phyloP scores from a whole-genome alignment of 108 stramenopile genomes.

The Fragilariopsis cylindrus region DNA sequence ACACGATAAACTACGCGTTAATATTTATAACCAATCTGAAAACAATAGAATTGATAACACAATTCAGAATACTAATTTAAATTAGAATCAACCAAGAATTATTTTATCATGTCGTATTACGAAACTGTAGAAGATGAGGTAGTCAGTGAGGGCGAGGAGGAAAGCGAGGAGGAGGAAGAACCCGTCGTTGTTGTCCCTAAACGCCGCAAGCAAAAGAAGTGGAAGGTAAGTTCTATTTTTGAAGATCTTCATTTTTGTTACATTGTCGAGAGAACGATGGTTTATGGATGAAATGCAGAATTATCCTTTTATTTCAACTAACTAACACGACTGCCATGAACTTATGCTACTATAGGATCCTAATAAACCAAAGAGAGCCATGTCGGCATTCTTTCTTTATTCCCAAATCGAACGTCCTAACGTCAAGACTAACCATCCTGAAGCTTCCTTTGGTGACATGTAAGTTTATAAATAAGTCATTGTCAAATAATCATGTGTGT shows the following conservation, averaged over 20 bases:
- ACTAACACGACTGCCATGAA: neutral
- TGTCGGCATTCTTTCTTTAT: constrained; percentile 86
- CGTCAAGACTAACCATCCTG: constrained; percentile 74
- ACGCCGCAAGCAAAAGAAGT: constrained; percentile 31
- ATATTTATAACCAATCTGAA: neutral
- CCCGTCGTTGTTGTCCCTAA: neutral
- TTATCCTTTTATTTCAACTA: neutral
- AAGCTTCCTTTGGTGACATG: constrained; percentile 80
- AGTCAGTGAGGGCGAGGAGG: constrained; percentile 43
- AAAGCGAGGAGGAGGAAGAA: constrained; percentile 36
- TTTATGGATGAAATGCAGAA: neutral
- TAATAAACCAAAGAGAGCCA: constrained; percentile 78
- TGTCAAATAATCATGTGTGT: constrained; percentile 7
- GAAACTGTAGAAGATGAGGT: constrained; percentile 46
- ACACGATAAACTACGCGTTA: neutral
- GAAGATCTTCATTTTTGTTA: neutral
- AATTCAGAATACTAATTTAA: too few relatives aligned
- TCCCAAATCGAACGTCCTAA: constrained; percentile 68
- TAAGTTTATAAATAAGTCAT: constrained; percentile 46
- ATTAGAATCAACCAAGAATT: neutral
- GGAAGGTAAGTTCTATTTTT: constrained; percentile 32
- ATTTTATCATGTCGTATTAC: constrained; percentile 44
- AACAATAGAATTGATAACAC: neutral
- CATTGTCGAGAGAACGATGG: neutral
- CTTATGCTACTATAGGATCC: constrained; percentile 49